These are phyloP conservation scores for Lipomyces mesembrius DNA, from an alignment of 805 yeast species.

Conservation along the genomic window DNA sequence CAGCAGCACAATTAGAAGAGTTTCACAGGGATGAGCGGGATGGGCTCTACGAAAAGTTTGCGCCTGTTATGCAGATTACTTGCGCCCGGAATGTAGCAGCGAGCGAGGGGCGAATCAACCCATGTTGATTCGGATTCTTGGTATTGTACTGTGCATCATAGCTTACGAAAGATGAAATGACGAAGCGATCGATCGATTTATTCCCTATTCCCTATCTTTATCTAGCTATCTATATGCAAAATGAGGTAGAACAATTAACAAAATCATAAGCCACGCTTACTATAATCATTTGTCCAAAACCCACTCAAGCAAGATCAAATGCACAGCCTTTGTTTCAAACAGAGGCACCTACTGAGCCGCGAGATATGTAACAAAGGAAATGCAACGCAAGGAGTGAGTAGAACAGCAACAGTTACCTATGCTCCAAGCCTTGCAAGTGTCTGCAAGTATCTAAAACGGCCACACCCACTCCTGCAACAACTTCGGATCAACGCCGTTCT, in stretches of 20 bases:
- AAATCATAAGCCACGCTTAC: background rate
- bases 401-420: background rate
- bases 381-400: background rate
- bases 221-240: background rate
- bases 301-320: slow-evolving; percentile 2
- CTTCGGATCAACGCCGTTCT: slow-evolving; percentile 13
- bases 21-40: too few species aligned
- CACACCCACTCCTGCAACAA: slow-evolving; percentile 10
- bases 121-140: too few species aligned
- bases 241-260: background rate
- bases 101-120: too few species aligned
- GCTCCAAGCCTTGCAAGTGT: background rate
- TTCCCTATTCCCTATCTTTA: background rate
- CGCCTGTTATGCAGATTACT: too few species aligned
- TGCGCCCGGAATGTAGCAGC: too few species aligned
- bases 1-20: too few species aligned
- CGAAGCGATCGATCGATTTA: background rate
- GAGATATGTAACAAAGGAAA: background rate
- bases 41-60: too few species aligned
- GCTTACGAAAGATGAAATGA: background rate
- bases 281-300: background rate
- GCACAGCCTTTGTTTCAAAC: background rate
- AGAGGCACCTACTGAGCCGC: background rate
- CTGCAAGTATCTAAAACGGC: slow-evolving; percentile 2
- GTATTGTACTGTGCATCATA: background rate